Evolutionary conservation across 441 rosid species (phyloP), one percentile per base, ranked within the genome.

Genomic region (Dalechampia spathulata): DNA sequence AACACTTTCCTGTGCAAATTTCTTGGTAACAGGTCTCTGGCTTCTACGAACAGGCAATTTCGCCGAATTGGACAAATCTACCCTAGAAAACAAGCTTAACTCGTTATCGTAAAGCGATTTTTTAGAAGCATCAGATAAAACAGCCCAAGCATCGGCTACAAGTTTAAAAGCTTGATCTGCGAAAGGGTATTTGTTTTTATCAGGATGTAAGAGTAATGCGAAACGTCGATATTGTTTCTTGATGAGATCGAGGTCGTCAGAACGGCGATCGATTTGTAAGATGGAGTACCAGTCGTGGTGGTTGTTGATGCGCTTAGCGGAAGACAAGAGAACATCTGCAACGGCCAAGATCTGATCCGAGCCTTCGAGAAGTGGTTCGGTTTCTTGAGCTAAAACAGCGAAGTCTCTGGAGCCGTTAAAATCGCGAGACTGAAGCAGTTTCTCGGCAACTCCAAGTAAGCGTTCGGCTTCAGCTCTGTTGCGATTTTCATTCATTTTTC

Each of bases 81-180:
- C 71, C 78, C 52, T 80, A 2, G 83, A 66, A 71, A 61, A 83
- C 17, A 80, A 49, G 49, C 49, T 72, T 68, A 84, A 57, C 40
- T 84, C 90, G 37, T 67, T 64, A 66, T 90, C 97, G 75, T 74
- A 87, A 2, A 72, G 57, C 0, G 81, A 52, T 44, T 90, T 94
- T 66, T 78, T 86, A 1, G 70, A 22, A 0, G 74, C 13, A 43
- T 84, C 83, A 1, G 91, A 85, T 6, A 90, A 54, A 6, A 94
- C 84, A 1, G 83, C 77, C 97, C 98, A 87, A 15, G 99, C 95
- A 30, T 82, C 95, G 1, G 80, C 77, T 16, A 87, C 96, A 52
- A 87, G 86, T 66, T 74, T 77, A 76, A 94, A 94, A 13, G 97
- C 97, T 15, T 90, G 88, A 58, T 87, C 91, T 13, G 99, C 81